Evolutionary conservation across 2,329 filamentous ascomycete species (phyloP).

Genomic region (Penicillium thymicola): DNA sequence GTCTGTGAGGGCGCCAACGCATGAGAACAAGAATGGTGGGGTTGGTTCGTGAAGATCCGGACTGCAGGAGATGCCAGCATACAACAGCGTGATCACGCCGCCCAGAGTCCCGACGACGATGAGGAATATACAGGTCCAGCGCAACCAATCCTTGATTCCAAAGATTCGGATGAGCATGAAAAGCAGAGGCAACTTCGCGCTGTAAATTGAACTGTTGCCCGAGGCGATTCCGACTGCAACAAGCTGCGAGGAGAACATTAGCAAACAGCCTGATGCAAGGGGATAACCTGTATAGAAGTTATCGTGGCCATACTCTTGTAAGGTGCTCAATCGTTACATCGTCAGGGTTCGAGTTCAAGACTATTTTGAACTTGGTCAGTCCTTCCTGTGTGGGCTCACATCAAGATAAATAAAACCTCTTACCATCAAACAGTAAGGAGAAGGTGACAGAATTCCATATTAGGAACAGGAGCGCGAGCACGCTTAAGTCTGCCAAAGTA

Average conservation of each 20-base stretch:
- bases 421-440: background rate
- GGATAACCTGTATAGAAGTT: background rate
- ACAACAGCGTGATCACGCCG: background rate
- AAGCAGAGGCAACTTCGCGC: background rate
- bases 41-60: background rate
- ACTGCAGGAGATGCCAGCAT: background rate
- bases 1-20: background rate
- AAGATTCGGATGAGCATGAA: background rate
- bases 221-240: background rate
- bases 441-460: background rate
- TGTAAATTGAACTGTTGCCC: background rate
- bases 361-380: background rate
- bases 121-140: background rate
- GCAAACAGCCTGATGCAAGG: background rate
- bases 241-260: background rate
- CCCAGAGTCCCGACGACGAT: background rate
- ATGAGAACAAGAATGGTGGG: background rate
- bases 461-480: background rate
- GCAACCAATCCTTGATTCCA: background rate
- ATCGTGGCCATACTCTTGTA: background rate
- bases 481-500: background rate
- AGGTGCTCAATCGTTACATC: background rate
- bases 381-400: background rate
- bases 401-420: background rate
- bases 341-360: background rate